Conservation (phyloP, 2,329 filamentous ascomycete species). For the Periglandula ipomoeae region DNA sequence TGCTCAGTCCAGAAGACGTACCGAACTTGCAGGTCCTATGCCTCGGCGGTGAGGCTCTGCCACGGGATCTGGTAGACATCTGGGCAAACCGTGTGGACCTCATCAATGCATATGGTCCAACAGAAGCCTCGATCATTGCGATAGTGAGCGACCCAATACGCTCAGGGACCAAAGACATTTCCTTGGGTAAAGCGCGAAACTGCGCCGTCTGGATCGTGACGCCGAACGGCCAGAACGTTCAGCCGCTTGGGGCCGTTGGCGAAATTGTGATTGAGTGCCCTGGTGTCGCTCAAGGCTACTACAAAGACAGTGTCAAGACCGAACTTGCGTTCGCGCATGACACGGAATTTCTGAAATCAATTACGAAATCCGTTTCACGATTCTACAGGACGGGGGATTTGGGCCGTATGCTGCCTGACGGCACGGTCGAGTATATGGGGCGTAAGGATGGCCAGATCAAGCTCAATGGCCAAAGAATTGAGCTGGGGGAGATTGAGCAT, state of each 20-base stretch:
- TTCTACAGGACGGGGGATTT: not conserved
- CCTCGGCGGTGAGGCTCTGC: not conserved
- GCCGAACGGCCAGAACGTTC: no score
- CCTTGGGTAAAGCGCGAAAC: no score
- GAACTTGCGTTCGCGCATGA: slow-evolving; percentile 21
- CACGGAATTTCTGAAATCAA: slow-evolving; percentile 12
- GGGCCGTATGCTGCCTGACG: slow-evolving; percentile 17
- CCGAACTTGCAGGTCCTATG: not conserved
- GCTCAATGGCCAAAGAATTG: slow-evolving; percentile 24
- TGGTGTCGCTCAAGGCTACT: not conserved
- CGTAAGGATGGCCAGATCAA: slow-evolving; percentile 23
- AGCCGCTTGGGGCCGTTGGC: slow-evolving; percentile 20
- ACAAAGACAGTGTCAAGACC: slow-evolving; percentile 1
- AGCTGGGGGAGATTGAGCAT: slow-evolving; percentile 23
- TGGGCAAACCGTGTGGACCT: not conserved
- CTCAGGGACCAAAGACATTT: slow-evolving; percentile 30
- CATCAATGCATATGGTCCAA: not conserved
- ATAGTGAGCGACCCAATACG: no score
- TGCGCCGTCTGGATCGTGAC: no score
- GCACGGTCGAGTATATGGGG: slow-evolving; percentile 15
- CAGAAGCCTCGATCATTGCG: slow-evolving; percentile 24
- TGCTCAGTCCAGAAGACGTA: not conserved
- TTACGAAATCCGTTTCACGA: not conserved
- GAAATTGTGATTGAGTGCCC: not conserved
- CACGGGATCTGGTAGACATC: not conserved